Evolutionary conservation across 495 filamentous ascomycete genomes (phyloP).

Genomic region (Penicillium simplicissimum): DNA sequence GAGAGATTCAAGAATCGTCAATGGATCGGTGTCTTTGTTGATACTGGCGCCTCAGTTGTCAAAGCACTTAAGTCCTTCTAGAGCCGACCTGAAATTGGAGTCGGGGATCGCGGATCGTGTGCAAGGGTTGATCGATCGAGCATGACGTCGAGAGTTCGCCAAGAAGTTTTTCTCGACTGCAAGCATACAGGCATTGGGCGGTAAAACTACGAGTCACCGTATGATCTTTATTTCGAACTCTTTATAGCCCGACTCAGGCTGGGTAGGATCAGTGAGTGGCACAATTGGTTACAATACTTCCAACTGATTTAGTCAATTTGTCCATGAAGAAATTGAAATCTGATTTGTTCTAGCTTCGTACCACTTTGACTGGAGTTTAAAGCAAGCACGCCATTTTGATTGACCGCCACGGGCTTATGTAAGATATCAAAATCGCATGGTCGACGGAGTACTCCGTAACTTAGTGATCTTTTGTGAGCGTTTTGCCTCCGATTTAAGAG

Average conservation of each 20-base stretch:
- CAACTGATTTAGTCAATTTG: background rate
- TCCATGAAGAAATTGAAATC: background rate
- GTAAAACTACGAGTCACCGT: background rate
- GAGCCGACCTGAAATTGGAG: background rate
- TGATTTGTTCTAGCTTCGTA: too few species aligned
- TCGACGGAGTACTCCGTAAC: too few species aligned
- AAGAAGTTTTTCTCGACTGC: constrained; percentile 17
- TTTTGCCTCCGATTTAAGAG: background rate
- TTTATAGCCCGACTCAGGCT: background rate
- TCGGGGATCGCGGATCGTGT: constrained; percentile 6
- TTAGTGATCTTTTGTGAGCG: background rate
- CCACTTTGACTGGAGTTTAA: background rate
- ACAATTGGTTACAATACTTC: background rate
- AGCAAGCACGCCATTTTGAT: background rate
- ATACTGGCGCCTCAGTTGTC: background rate
- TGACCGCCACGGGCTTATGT: background rate
- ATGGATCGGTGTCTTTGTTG: background rate
- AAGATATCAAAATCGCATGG: background rate
- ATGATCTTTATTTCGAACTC: background rate
- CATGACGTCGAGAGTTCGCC: constrained; percentile 26
- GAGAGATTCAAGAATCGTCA: background rate
- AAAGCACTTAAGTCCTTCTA: background rate
- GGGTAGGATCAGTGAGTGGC: background rate
- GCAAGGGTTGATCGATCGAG: constrained; percentile 12
- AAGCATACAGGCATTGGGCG: background rate